Conservation (phyloP, 805 yeast species). For the Candida namnaoensis region DNA sequence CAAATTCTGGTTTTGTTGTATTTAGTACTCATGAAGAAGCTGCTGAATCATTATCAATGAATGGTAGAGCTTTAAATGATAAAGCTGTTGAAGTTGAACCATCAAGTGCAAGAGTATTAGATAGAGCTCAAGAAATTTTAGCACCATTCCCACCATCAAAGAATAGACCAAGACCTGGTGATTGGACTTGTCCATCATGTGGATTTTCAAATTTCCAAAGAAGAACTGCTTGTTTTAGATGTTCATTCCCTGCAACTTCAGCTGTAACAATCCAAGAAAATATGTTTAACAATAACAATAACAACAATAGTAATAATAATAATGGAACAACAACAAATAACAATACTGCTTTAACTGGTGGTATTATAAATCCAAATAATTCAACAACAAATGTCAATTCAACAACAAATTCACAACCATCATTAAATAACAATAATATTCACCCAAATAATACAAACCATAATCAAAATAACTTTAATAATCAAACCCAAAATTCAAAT, state of each 20-base stretch:
- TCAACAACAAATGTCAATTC: not conserved
- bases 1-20: slow-evolving; percentile 74
- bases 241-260: slow-evolving; percentile 78
- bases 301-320: slow-evolving; percentile 4
- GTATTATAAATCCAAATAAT: not conserved
- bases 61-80: slow-evolving; percentile 70
- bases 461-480: not conserved
- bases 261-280: slow-evolving; percentile 64
- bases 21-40: slow-evolving; percentile 86
- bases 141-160: slow-evolving; percentile 80
- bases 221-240: slow-evolving; percentile 87
- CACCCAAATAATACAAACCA: slow-evolving; percentile 8
- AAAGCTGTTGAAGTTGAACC: slow-evolving; percentile 80
- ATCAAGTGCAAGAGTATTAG: slow-evolving; percentile 69
- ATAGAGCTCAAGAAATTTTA: slow-evolving; percentile 72
- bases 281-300: slow-evolving; percentile 23
- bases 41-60: slow-evolving; percentile 64
- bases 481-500: not conserved
- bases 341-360: no score
- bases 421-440: not conserved
- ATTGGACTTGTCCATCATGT: slow-evolving; percentile 97
- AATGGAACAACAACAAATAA: slow-evolving; percentile 1
- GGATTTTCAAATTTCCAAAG: slow-evolving; percentile 93
- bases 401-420: not conserved
- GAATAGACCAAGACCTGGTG: slow-evolving; percentile 92